Percentiles rank a stretch among this genome's conserved stretches.
phyloP scores from a whole-genome alignment of 176 grass and related monocot genomes.

The Cenchrus americanus region DNA sequence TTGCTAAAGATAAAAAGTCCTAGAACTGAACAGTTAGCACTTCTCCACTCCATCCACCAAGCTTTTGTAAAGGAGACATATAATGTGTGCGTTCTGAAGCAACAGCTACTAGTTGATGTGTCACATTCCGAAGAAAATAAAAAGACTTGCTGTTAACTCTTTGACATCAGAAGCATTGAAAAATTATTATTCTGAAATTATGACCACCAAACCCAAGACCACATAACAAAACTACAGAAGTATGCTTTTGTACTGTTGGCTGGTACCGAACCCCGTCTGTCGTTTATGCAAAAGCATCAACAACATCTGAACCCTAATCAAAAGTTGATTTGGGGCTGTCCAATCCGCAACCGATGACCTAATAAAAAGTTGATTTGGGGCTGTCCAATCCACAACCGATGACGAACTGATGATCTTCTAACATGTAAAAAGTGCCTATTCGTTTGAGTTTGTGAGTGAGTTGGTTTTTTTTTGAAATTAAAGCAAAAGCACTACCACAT shows the following conservation, averaged over 20 bases:
- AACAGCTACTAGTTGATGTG: background rate
- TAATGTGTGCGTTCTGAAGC: conserved; percentile 19
- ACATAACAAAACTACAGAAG: background rate
- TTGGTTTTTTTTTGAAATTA: no score
- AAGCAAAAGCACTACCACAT: no score
- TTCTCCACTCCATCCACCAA: conserved; percentile 1
- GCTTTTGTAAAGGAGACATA: conserved; percentile 5
- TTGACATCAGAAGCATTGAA: background rate
- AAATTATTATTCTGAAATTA: background rate
- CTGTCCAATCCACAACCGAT: background rate
- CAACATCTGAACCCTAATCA: background rate
- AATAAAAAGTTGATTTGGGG: background rate
- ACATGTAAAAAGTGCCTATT: background rate
- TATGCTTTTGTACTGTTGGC: background rate
- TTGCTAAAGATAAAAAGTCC: background rate
- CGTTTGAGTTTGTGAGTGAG: background rate
- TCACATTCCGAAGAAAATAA: conserved; percentile 8
- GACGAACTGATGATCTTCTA: background rate
- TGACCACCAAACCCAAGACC: background rate
- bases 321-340: background rate
- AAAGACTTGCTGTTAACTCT: background rate
- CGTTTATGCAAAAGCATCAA: background rate
- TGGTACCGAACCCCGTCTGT: background rate
- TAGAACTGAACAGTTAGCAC: background rate
- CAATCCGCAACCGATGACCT: background rate